Evolutionary conservation across 306 rosid genomes (phyloP), one percentile per base, ranked within the genome.

Genomic region (Vigna nakashimae): DNA sequence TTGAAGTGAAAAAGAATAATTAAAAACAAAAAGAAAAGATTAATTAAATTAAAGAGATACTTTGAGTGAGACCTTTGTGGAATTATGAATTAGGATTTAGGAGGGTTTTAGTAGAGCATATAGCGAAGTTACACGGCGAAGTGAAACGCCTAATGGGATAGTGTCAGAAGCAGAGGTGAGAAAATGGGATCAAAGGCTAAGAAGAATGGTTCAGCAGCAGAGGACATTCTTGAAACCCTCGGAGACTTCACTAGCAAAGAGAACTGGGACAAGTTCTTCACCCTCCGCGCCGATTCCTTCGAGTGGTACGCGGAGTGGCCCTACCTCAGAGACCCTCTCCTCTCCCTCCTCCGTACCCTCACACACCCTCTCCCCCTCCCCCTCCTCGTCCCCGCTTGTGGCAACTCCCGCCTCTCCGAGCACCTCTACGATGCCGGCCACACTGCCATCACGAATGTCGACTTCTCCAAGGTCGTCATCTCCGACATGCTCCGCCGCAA

Each of bases 251-350:
- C 97, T 0, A 88, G 93, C 87, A 94, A 90, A 80, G 96, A 94
- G 55, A 92, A 94, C 68, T 92, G 98, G 98, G 98, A 94, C 90
- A 87, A 83, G 52, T 94, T 94, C 96, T 94, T 94, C 94, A 84
- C 90, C 15, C 88, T 94, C 10, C 90, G 95, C 17, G 91, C 86
- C 75, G 73, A 74, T 60, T 83, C 96, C 56, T 94, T 92, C 84
- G 96, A 94, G 85, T 94, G 98, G 98, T 94, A 94, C 82, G 94
- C 97, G 9, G 94, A 92, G 64, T 94, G 97, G 96, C 38, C 87
- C 6, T 65, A 92, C 71, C 94, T 95, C 86, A 24, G 51, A 7
- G 68, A 52, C 66, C 92, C 92, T 0, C 88, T 94, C 38, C 81
- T 90, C 59, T 86, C 93, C 28, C 91, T 81, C 49, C 84, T 91